phyloP scores from a whole-genome alignment of 306 rosid genomes.

The Heteromeles arbutifolia region DNA sequence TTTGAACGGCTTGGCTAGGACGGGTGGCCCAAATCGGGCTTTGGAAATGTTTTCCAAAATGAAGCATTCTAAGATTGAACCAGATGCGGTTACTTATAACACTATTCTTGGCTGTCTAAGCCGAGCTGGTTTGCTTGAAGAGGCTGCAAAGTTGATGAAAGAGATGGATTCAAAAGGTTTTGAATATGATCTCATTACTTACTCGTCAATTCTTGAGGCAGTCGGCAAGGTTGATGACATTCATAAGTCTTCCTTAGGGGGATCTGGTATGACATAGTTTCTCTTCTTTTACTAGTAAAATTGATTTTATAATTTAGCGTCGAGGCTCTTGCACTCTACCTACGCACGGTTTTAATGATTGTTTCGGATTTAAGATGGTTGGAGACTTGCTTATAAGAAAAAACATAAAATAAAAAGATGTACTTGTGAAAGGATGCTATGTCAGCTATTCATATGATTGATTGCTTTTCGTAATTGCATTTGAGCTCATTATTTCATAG shows the following conservation, averaged over 20 bases:
- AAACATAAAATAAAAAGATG: not conserved
- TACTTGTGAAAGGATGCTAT: not conserved
- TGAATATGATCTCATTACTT: conserved; percentile 66
- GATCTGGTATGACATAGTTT: conserved; percentile 10
- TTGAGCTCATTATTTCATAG: not conserved
- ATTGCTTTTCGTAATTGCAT: not conserved
- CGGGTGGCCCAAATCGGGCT: conserved; percentile 70
- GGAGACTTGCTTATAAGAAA: not conserved
- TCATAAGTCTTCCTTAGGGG: not conserved
- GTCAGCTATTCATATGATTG: not conserved
- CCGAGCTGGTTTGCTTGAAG: conserved; percentile 89
- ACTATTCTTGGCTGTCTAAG: conserved; percentile 79
- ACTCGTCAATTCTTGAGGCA: conserved; percentile 93
- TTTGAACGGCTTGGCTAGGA: conserved; percentile 68
- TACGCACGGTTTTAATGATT: not conserved
- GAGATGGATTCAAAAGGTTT: conserved; percentile 77
- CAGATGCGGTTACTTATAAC: conserved; percentile 82
- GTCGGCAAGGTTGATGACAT: conserved; percentile 84
- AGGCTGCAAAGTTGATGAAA: conserved; percentile 83
- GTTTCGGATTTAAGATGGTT: not conserved
- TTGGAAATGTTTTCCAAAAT: conserved; percentile 66
- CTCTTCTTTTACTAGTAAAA: not conserved
- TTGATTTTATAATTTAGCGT: not conserved
- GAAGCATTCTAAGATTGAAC: conserved; percentile 52
- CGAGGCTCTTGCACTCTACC: not conserved